Percentiles rank a stretch among this genome's conserved stretches.
phyloP scores from a whole-genome alignment of 2,329 filamentous ascomycete genomes.

The Aschersonia sp. region DNA sequence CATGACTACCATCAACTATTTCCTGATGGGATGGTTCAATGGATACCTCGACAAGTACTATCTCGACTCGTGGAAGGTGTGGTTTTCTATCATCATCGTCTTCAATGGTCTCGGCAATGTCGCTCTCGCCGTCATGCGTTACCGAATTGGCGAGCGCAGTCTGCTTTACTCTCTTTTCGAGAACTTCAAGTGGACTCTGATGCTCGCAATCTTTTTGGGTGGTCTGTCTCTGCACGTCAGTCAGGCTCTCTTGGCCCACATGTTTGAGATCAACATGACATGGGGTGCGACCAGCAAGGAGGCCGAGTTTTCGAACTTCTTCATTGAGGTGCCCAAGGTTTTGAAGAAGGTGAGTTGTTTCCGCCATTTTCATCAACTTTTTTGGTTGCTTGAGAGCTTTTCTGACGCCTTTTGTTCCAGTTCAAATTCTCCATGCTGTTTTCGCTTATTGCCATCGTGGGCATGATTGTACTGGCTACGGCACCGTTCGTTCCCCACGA shows the following conservation, averaged over 20 bases:
- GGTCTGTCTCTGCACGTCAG: slow-evolving; percentile 69
- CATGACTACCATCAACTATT: slow-evolving; percentile 60
- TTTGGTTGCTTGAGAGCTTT: slow-evolving; percentile 5
- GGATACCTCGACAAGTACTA: slow-evolving; percentile 70
- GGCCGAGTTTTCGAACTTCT: slow-evolving; percentile 68
- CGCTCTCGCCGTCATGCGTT: slow-evolving; percentile 56
- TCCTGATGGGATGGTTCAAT: slow-evolving; percentile 62
- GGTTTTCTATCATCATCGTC: slow-evolving; percentile 67
- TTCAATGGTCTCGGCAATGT: slow-evolving; percentile 65
- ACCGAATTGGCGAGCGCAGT: slow-evolving; percentile 49
- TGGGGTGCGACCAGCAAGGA: slow-evolving; percentile 82
- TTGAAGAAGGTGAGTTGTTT: slow-evolving; percentile 51
- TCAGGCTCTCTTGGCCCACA: slow-evolving; percentile 65
- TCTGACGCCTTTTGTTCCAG: slow-evolving; percentile 11
- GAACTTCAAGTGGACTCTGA: slow-evolving; percentile 60
- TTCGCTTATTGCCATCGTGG: slow-evolving; percentile 38
- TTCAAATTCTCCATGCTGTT: slow-evolving; percentile 64
- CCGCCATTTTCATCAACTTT: not conserved
- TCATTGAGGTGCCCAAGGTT: slow-evolving; percentile 69
- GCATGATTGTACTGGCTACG: slow-evolving; percentile 50
- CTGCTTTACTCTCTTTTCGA: slow-evolving; percentile 42
- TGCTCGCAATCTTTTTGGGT: slow-evolving; percentile 69
- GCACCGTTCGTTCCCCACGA: slow-evolving; percentile 49
- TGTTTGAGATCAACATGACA: slow-evolving; percentile 74
- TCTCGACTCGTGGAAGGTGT: slow-evolving; percentile 63